A percentile compares a stretch with the other conserved stretches of the same genome.
Evolutionary conservation across 2,329 filamentous ascomycete species (phyloP).

Genomic region (Mollisia scopiformis): DNA sequence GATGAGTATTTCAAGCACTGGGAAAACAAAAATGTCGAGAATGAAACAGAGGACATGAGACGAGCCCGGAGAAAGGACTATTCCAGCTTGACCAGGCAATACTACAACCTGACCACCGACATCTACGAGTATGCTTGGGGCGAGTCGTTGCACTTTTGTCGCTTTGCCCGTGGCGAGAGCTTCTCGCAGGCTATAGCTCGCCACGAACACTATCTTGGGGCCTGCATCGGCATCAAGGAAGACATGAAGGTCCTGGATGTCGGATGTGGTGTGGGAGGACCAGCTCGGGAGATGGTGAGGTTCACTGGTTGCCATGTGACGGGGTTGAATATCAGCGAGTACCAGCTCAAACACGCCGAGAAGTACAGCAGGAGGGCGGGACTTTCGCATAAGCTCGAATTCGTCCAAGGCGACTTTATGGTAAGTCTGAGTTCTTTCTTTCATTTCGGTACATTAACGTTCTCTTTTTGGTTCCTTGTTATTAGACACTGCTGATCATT

Average conservation of each 20-base stretch:
- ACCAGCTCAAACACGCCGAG: conserved; percentile 95
- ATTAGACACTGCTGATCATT: too few relatives aligned
- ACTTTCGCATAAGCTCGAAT: conserved; percentile 78
- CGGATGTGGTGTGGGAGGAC: conserved; percentile 94
- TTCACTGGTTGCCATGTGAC: conserved; percentile 90
- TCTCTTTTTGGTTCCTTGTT: not conserved
- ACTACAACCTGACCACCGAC: conserved; percentile 96
- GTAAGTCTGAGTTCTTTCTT: conserved; percentile 35
- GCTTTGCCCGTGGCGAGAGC: conserved; percentile 83
- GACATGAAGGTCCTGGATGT: conserved; percentile 93
- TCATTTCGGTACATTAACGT: too few relatives aligned
- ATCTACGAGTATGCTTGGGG: conserved; percentile 98
- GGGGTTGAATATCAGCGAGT: conserved; percentile 98
- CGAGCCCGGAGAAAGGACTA: conserved; percentile 85
- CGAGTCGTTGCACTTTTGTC: conserved; percentile 96
- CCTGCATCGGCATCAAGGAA: conserved; percentile 84
- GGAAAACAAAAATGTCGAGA: conserved; percentile 80
- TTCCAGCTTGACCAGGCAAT: conserved; percentile 92
- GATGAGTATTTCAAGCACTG: conserved; percentile 98
- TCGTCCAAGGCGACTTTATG: conserved; percentile 98
- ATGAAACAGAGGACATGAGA: conserved; percentile 82
- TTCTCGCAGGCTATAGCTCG: conserved; percentile 93
- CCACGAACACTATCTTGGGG: conserved; percentile 96
- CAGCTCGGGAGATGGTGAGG: conserved; percentile 94
- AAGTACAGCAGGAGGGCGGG: conserved; percentile 83